These are phyloP conservation scores for Saccharomycopsis sp. DNA, from an alignment of 805 yeast genomes.

Conservation along the genomic window DNA sequence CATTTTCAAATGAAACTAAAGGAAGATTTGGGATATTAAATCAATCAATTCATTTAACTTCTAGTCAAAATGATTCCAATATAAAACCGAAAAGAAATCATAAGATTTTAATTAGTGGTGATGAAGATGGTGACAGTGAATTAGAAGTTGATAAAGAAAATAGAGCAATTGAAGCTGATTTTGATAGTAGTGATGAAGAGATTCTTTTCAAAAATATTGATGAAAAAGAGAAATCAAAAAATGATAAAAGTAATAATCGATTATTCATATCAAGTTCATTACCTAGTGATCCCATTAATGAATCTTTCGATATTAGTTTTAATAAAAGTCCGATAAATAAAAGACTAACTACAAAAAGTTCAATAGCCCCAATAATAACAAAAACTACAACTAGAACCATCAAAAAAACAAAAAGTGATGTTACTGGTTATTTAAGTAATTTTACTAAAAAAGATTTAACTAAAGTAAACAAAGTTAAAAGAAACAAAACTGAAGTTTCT, in stretches of 20 bases:
- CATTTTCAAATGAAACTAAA: too few species aligned
- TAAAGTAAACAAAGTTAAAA: constrained; percentile 5
- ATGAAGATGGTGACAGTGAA: neutral
- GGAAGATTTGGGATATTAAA: too few species aligned
- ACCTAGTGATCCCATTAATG: constrained; percentile 10
- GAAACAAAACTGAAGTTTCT: constrained; percentile 7
- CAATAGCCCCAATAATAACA: neutral
- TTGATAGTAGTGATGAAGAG: too few species aligned
- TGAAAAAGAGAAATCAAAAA: neutral
- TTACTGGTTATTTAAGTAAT: neutral
- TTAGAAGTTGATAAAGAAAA: neutral
- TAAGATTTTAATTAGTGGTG: too few species aligned
- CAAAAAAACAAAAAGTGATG: neutral
- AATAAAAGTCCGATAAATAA: neutral
- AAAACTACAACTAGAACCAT: neutral
- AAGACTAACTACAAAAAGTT: neutral
- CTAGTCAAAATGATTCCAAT: too few species aligned
- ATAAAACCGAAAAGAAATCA: too few species aligned
- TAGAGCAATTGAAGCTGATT: neutral
- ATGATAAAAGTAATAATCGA: neutral
- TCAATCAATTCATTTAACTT: too few species aligned
- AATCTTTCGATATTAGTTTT: constrained; percentile 1
- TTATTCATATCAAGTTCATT: neutral
- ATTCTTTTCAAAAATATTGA: neutral
- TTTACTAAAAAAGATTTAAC: constrained; percentile 6